phyloP scores from a whole-genome alignment of 495 filamentous ascomycete genomes.

The Penicillium odoratum region DNA sequence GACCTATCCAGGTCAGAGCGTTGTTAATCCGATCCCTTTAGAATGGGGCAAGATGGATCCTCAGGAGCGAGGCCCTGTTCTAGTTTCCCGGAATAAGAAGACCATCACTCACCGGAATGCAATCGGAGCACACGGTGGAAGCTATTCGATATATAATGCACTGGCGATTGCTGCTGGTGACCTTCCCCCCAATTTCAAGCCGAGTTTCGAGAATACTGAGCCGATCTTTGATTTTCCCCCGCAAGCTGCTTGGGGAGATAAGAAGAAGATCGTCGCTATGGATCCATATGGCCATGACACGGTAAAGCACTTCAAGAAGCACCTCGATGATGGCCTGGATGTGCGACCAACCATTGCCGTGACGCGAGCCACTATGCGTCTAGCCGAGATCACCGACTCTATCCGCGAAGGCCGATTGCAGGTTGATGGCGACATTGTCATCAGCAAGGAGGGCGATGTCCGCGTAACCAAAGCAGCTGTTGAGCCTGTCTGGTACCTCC shows the following conservation, averaged over 20 bases:
- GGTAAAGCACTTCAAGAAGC: slow-evolving; percentile 40
- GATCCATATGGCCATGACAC: slow-evolving; percentile 86
- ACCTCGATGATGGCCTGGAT: slow-evolving; percentile 72
- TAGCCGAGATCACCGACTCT: slow-evolving; percentile 88
- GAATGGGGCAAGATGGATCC: slow-evolving; percentile 84
- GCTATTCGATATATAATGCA: slow-evolving; percentile 95
- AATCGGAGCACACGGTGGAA: slow-evolving; percentile 87
- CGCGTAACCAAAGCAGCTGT: slow-evolving; percentile 96
- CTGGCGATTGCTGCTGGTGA: slow-evolving; percentile 90
- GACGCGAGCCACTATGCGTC: slow-evolving; percentile 94
- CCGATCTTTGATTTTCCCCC: slow-evolving; percentile 85
- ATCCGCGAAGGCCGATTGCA: slow-evolving; percentile 75
- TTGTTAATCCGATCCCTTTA: slow-evolving; percentile 86
- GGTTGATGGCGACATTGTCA: slow-evolving; percentile 88
- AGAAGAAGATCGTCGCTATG: slow-evolving; percentile 96
- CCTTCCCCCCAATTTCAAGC: slow-evolving; percentile 80
- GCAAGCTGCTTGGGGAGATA: slow-evolving; percentile 85
- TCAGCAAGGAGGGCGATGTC: slow-evolving; percentile 80
- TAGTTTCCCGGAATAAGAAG: slow-evolving; percentile 73
- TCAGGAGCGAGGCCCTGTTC: slow-evolving; percentile 76
- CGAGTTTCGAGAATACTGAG: slow-evolving; percentile 93
- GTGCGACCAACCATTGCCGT: slow-evolving; percentile 94
- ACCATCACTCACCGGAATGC: slow-evolving; percentile 87
- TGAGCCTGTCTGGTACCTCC: slow-evolving; percentile 94
- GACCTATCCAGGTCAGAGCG: slow-evolving; percentile 91